Conservation (phyloP, 73 alveolate species). For the Paramecium pentaurelia region DNA sequence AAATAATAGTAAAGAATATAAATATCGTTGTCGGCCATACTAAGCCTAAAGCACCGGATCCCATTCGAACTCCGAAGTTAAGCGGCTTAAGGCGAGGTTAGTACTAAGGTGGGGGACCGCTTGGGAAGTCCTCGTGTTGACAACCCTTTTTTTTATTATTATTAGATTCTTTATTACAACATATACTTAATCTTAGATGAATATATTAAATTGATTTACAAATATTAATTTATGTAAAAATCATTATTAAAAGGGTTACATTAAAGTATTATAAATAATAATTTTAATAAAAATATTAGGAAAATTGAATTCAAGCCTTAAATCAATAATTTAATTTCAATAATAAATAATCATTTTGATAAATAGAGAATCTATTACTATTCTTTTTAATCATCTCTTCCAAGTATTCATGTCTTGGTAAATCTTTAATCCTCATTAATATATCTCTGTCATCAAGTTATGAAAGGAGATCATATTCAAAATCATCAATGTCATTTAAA, state of each 20-base stretch:
- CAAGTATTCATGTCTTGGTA: neutral
- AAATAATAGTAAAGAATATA: neutral
- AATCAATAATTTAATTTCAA: neutral
- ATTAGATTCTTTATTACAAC: too few relatives aligned
- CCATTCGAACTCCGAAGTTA: constrained; percentile 99
- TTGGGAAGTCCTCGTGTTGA: constrained; percentile 98
- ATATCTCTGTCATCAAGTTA: neutral
- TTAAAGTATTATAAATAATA: too few relatives aligned
- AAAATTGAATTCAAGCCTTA: too few relatives aligned
- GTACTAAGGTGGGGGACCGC: constrained; percentile 99
- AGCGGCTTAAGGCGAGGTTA: constrained; percentile 99
- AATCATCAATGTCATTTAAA: neutral
- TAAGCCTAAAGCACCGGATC: constrained; percentile 99
- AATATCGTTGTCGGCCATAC: constrained; percentile 95
- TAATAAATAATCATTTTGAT: neutral
- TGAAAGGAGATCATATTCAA: neutral
- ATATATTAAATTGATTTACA: too few relatives aligned
- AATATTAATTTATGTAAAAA: too few relatives aligned
- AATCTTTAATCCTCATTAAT: neutral
- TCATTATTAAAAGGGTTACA: too few relatives aligned
- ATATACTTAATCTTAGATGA: too few relatives aligned
- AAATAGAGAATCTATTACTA: neutral
- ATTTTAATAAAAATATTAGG: too few relatives aligned
- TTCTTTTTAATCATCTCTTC: neutral
- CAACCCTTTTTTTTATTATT: constrained; percentile 64